These are phyloP conservation scores for Senna siamea DNA, from an alignment of 306 rosid genomes.

Conservation along the genomic window DNA sequence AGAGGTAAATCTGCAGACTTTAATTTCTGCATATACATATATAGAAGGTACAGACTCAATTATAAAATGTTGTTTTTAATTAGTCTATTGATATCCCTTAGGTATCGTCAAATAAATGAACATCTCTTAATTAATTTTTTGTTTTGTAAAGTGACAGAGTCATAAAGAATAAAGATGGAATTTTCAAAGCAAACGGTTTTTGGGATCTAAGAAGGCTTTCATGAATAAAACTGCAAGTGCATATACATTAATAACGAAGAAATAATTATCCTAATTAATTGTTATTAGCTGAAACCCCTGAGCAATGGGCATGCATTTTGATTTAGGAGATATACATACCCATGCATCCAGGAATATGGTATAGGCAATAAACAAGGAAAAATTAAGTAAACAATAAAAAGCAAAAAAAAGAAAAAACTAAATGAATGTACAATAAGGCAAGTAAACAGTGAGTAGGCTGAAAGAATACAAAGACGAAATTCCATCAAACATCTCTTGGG, in stretches of 20 bases:
- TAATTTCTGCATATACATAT: too few relatives aligned
- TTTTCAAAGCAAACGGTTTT: not conserved
- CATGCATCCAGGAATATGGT: not conserved
- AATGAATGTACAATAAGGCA: not conserved
- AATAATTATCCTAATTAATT: not conserved
- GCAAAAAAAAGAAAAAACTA: not conserved
- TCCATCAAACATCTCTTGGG: constrained; percentile 28
- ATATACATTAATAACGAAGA: not conserved
- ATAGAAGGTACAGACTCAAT: too few relatives aligned
- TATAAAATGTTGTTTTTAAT: not conserved
- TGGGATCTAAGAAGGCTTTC: not conserved
- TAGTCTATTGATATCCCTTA: too few relatives aligned
- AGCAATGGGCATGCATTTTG: not conserved
- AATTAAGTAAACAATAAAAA: too few relatives aligned
- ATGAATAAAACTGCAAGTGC: not conserved
- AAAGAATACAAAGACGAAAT: constrained; percentile 10
- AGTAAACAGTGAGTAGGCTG: not conserved
- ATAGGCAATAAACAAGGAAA: not conserved
- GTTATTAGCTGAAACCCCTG: not conserved
- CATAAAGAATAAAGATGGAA: not conserved
- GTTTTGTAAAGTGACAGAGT: not conserved
- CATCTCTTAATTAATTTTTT: not conserved
- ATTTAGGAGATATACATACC: not conserved
- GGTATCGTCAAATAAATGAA: too few relatives aligned
- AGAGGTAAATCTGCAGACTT: too few relatives aligned